Evolutionary conservation across 169 alveolate species (phyloP), one percentile per base, ranked within the genome.

Genomic region (Plasmodium yoelii): DNA sequence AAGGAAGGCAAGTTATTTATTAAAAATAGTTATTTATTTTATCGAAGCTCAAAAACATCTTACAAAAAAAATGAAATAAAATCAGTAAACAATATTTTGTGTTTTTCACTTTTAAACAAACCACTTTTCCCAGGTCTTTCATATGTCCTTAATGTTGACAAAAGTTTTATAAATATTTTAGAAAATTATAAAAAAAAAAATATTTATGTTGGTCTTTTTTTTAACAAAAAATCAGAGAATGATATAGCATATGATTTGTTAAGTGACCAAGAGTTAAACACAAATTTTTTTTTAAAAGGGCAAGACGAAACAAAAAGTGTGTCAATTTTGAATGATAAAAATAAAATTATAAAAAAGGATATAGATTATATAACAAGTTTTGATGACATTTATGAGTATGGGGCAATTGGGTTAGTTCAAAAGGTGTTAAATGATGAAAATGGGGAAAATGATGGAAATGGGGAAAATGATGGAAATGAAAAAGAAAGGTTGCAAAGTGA

Each of bases 101-200:
- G 82, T 47, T 67, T 82, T 24, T 51, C 65, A 13, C 72, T 82
- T 26, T 19, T 68, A 26, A 82, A 82, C 9, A 82, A 82, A 34
- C 90, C 90, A 19, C 73, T 82, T 15, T 82, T 82, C 39, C 90
- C 90, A 4, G 90, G 90, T 2, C 84, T 82, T 34, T 56, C 73
- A 5, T 69, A 82, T 61, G 86, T 82, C 10, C 55, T 82, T 13
- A 82, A 82, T 46, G 59, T 22, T 26, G 90, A 82, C 42, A 68
- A 51, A 44, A 82, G 55, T 71, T 19, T 82, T 42, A 26, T 57
- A 59, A 34, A 39, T 12, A 18, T 22, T 10, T 46, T 82, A 13
- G 73, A 69, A 53, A 47, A 67, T 42, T 57, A 64, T 28, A 73
- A 60, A 49, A 55, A 57, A 57, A 69, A 82, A 55, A 65, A 47